Evolutionary conservation across 2,329 filamentous ascomycete species (phyloP), one percentile per base, ranked within the genome.

Genomic region (Exophiala xenobiotica): DNA sequence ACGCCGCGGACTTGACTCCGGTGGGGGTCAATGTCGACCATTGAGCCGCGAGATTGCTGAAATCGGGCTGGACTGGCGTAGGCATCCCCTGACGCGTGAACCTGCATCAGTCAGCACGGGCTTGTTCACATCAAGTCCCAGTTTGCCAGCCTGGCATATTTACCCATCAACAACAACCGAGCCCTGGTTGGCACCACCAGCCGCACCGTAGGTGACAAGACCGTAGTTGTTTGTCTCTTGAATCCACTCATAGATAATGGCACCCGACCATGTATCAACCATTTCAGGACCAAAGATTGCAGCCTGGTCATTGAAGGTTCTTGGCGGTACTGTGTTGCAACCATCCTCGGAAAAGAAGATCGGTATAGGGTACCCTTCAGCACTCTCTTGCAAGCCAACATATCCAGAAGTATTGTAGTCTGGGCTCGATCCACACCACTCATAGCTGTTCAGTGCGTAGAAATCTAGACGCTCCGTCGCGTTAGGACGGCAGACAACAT

Each of bases 321-420:
- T 70, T 9, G 73, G 73, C 6, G 64, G 65, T 8, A 65, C 63
- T 7, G 67, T 68, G 66, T 88, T 91, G 78, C 90, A 95, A 52
- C 90, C 90, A 2, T 88, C 93, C 71, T 95, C 90, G 26, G 88
- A 91, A 71, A 95, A 89, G 76, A 90, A 91, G 63, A 93, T 89
- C 16, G 88, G 90, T n/a, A 95, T 82, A 40, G 83, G 85, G 69
- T 90, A 91, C 62, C 81, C 70, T 29, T 78, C 78, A 4, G 87
- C 83, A 58, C 86, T 83, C 46, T 76, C 68, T 67, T 90, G 78
- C 22, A 95, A 80, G 56, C 76, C 75, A 40, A 74, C 65, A 71
- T 95, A 95, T 51, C 88, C 89, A 2, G 89, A 83, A 14, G 65
- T 74, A 20, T 74, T 59, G 70, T 83, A 90, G 26, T 69, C 67